Evolutionary conservation across 1,139 yeast species (phyloP), one percentile per base, ranked within the genome.

Genomic region (Starmera stellimalicola): DNA sequence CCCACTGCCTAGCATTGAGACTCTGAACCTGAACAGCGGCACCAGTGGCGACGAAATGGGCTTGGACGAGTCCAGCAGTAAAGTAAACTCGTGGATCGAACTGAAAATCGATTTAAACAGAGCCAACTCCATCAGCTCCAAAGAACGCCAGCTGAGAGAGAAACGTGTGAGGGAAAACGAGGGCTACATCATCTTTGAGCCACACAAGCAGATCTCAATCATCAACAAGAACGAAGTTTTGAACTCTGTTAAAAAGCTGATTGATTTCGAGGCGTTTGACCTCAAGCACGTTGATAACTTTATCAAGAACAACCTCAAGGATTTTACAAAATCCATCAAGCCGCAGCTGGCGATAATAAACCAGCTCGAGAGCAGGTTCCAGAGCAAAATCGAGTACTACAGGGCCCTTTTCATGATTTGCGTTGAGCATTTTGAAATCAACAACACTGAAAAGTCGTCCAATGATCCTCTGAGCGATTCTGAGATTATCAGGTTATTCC

Each of bases 81-180:
- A 45, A 30, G 48, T 48, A 36, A 43, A 47, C 27, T 33, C 42
- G 3, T 73, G 77, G 77, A 62, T 71, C 26, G 70, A 69, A 27
- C 62, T 63, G 11, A 68, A 70, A 34, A 60, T 70, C 7, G 88
- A 81, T 37, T 60, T 88, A 34, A 76, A 81, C 51, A 68, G 97
- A 45, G 76, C 88, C 47, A 80, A 79, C 44, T 73, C 95, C 0
- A 60, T 87, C 30, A 72, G 83, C 2, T 64, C 77, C 5, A 72
- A 68, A 35, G 95, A 87, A 44, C 75, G 80, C 37, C 78, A 75
- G 38, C 62, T 68, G 11, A 67, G 97, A 42, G 77, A 82, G 30
- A 71, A 70, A 51, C 61, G 85, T 41, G 80, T 75, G 5, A 70
- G 78, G n/a, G 75, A 78, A 41, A 64, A 77, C 15, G 78, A 58